These are phyloP conservation scores for Euryodendron excelsum DNA, from an alignment of 148 eudicot genomes.

Conservation along the genomic window DNA sequence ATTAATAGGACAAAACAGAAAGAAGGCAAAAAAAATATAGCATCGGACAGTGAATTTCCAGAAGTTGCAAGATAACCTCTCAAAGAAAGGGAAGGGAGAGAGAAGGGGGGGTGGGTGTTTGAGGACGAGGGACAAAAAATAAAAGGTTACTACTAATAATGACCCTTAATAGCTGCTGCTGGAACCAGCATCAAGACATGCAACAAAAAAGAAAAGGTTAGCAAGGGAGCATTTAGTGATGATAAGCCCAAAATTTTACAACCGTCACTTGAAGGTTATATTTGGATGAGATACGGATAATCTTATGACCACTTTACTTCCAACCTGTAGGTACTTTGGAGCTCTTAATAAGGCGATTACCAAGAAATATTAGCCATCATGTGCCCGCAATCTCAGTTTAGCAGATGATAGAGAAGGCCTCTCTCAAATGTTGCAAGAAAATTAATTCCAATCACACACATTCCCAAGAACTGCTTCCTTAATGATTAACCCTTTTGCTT, in stretches of 20 bases:
- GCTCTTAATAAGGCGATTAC: not conserved
- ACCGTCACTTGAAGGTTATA: not conserved
- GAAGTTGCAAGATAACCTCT: not conserved
- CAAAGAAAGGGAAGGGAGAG: not conserved
- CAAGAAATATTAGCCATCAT: too few species aligned
- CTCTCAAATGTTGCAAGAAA: not conserved
- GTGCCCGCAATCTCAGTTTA: not conserved
- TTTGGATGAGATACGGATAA: not conserved
- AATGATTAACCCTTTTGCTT: not conserved
- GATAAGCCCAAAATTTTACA: not conserved
- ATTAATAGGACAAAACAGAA: not conserved
- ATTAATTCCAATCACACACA: not conserved
- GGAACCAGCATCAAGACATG: too few species aligned
- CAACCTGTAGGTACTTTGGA: not conserved
- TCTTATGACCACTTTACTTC: not conserved
- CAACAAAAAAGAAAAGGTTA: too few species aligned
- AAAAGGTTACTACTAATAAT: too few species aligned
- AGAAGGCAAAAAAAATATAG: not conserved
- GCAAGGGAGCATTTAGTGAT: not conserved
- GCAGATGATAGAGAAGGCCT: not conserved
- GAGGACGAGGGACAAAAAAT: too few species aligned
- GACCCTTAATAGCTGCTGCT: too few species aligned
- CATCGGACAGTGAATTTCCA: not conserved
- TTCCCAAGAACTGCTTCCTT: not conserved
- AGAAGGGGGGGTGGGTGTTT: too few species aligned